phyloP scores from a whole-genome alignment of 2,329 filamentous ascomycete species.

The Cladophialophora chaetospira region DNA sequence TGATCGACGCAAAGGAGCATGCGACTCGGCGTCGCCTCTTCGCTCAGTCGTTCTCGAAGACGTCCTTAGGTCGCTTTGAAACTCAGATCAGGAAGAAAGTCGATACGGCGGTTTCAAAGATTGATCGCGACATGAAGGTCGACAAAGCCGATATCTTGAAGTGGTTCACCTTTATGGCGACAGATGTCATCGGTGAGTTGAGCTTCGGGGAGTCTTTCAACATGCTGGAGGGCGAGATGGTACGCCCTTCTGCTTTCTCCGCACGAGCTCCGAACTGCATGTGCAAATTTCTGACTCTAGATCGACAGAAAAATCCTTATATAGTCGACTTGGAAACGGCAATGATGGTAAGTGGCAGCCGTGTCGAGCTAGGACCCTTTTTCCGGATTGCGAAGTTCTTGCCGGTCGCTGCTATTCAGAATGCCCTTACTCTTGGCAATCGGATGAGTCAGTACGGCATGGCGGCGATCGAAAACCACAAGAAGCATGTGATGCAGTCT shows the following conservation, averaged over 20 bases:
- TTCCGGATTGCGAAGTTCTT: not conserved
- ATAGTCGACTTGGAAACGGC: not conserved
- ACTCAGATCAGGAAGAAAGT: not conserved
- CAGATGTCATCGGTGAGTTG: slow-evolving; percentile 57
- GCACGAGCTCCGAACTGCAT: not conserved
- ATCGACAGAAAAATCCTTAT: not conserved
- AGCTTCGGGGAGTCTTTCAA: slow-evolving; percentile 51
- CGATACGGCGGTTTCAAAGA: not conserved
- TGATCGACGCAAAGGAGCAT: slow-evolving; percentile 44
- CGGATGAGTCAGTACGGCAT: not conserved
- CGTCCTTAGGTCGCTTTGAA: not conserved
- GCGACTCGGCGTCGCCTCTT: slow-evolving; percentile 46
- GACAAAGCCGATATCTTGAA: slow-evolving; percentile 49
- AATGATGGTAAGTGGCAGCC: not conserved
- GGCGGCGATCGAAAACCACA: not conserved
- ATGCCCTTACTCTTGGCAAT: not conserved
- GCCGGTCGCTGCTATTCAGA: not conserved
- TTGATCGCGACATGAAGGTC: slow-evolving; percentile 2
- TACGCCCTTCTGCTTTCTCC: not conserved
- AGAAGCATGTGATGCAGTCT: not conserved
- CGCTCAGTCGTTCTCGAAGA: slow-evolving; percentile 38
- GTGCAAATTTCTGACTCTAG: not conserved
- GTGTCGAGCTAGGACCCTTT: not conserved
- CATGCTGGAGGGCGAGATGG: slow-evolving; percentile 5
- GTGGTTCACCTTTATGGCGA: slow-evolving; percentile 58